Evolutionary conservation across 306 rosid species (phyloP).

Genomic region (Lotus japonicus): DNA sequence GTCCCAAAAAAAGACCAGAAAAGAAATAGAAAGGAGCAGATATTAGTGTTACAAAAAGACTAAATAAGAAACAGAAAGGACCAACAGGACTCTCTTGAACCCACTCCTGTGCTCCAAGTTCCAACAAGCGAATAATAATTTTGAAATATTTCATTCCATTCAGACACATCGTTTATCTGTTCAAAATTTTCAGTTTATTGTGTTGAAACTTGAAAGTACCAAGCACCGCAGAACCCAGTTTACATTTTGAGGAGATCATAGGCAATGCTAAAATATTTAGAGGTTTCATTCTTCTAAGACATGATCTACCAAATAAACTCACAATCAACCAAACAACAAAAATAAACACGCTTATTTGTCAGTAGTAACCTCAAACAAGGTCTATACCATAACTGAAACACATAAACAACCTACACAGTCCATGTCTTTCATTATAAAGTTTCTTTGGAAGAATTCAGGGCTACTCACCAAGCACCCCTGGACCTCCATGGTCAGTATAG

Average conservation of each 20-base stretch:
- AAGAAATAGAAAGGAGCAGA: not conserved
- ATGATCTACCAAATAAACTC: slow-evolving; percentile 6
- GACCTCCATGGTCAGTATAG: slow-evolving; percentile 91
- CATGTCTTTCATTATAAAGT: slow-evolving; percentile 4
- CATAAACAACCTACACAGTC: not conserved
- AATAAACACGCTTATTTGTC: not conserved
- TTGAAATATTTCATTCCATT: not conserved
- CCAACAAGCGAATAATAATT: not conserved
- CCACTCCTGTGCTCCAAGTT: not conserved
- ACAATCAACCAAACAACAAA: slow-evolving; percentile 1
- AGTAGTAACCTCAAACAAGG: slow-evolving; percentile 1
- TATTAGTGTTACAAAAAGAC: not conserved
- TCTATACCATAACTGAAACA: slow-evolving; percentile 1
- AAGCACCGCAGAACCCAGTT: not conserved
- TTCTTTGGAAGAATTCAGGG: not conserved
- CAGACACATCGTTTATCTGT: not conserved
- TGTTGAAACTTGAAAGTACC: not conserved
- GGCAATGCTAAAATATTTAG: not conserved
- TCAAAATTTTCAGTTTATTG: not conserved
- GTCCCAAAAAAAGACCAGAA: not conserved
- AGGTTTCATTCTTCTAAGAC: not conserved
- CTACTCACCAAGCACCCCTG: slow-evolving; percentile 92
- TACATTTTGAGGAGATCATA: not conserved
- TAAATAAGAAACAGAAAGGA: not conserved
- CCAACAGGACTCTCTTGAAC: too few relatives aligned